Conservation (phyloP, 164 flowering plant genomes). For the Litsea cubeba region DNA sequence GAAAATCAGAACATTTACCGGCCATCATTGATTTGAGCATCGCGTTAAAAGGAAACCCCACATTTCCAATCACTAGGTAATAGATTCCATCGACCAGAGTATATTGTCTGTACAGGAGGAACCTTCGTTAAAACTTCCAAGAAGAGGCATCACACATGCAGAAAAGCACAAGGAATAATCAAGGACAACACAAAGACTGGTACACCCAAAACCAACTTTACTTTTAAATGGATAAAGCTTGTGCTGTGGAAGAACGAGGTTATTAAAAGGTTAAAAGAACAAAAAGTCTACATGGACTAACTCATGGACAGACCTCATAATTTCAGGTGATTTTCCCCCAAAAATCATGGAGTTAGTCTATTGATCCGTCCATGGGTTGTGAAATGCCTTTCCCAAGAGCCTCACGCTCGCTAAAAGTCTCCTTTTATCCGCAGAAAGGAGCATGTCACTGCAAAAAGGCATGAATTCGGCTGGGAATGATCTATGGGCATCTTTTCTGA, state of each 20-base stretch:
- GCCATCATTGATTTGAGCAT: neutral
- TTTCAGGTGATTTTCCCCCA: no score
- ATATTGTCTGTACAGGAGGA: no score
- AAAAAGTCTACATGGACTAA: no score
- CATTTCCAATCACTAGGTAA: neutral
- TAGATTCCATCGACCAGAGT: neutral
- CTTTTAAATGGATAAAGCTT: constrained; percentile 2
- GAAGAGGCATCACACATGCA: constrained; percentile 2
- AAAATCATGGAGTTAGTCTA: no score
- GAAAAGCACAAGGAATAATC: neutral
- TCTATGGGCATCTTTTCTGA: neutral
- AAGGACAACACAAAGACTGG: constrained; percentile 3
- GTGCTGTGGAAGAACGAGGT: neutral
- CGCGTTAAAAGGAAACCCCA: neutral
- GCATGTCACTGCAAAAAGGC: neutral
- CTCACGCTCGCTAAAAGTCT: constrained; percentile 4
- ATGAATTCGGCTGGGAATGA: neutral
- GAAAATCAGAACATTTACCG: no score
- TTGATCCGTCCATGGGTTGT: no score
- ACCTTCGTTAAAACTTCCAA: constrained; percentile 1
- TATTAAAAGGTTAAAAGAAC: neutral
- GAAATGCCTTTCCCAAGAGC: constrained; percentile 1
- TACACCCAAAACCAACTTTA: neutral
- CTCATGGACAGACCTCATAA: no score
- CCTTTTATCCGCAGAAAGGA: neutral